phyloP scores from a whole-genome alignment of 768 basidiomycete genomes.

The Lentinula detonsa region DNA sequence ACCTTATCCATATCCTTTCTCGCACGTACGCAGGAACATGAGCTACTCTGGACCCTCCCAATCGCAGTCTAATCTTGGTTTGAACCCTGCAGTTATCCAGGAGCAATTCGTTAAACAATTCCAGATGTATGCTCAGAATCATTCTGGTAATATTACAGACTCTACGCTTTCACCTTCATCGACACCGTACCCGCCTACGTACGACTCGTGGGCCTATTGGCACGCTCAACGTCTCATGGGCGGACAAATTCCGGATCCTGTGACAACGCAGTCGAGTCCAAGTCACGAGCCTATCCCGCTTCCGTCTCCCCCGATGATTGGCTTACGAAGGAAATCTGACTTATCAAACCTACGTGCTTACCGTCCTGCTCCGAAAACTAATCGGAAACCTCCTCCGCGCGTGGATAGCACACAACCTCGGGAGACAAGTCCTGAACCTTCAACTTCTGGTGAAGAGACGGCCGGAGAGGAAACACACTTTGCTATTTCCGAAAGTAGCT shows the following conservation, averaged over 20 bases:
- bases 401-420: constrained; percentile 81
- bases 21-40: constrained; percentile 58
- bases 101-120: constrained; percentile 72
- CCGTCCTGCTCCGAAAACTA: constrained; percentile 7
- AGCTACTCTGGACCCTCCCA: constrained; percentile 24
- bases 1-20: constrained; percentile 75
- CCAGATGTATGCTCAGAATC: constrained; percentile 74
- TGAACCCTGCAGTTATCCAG: constrained; percentile 46
- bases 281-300: constrained; percentile 60
- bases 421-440: constrained; percentile 75
- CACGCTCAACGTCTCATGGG: constrained; percentile 49
- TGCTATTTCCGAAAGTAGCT: constrained; percentile 31
- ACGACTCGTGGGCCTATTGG: constrained; percentile 70
- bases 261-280: constrained; percentile 67
- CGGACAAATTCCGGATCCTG: constrained; percentile 32
- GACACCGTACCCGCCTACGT: constrained; percentile 65
- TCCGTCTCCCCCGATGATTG: constrained; percentile 44
- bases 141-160: constrained; percentile 50
- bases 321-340: constrained; percentile 39
- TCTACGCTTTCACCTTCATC: constrained; percentile 73
- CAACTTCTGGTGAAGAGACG: constrained; percentile 73
- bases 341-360: constrained; percentile 26
- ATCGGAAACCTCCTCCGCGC: constrained; percentile 64
- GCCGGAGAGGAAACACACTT: constrained; percentile 53
- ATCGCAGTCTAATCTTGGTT: constrained; percentile 24